phyloP scores from a whole-genome alignment of 352 stramenopile species.

The Globisporangium nodosum region DNA sequence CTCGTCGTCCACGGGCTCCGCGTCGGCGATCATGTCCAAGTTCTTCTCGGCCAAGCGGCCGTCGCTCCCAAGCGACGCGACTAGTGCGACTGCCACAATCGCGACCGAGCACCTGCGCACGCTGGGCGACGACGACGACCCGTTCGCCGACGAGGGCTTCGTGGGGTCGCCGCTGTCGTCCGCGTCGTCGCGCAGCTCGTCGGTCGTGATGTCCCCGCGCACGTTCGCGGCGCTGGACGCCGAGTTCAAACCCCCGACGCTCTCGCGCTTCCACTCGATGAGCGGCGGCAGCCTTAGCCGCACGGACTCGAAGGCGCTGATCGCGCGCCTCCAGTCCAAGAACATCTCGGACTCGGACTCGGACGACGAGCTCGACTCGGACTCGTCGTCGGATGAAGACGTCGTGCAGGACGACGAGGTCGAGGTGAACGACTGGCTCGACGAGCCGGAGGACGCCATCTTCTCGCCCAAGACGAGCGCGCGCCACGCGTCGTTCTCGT shows the following conservation, averaged over 20 bases:
- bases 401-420: slow-evolving; percentile 42
- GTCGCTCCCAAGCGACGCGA: slow-evolving; percentile 5
- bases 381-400: slow-evolving; percentile 26
- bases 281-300: slow-evolving; percentile 5
- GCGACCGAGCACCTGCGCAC: background rate
- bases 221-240: slow-evolving; percentile 17
- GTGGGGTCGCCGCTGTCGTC: slow-evolving; percentile 12
- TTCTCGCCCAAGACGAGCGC: slow-evolving; percentile 36
- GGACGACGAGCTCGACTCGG: slow-evolving; percentile 25
- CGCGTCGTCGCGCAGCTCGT: slow-evolving; percentile 14
- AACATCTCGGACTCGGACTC: slow-evolving; percentile 31
- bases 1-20: slow-evolving; percentile 3
- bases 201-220: slow-evolving; percentile 16
- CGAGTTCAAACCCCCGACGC: slow-evolving; percentile 17
- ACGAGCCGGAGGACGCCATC: slow-evolving; percentile 59
- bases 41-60: slow-evolving; percentile 15
- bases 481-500: slow-evolving; percentile 49
- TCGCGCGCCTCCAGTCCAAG: slow-evolving; percentile 13
- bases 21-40: slow-evolving; percentile 14
- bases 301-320: slow-evolving; percentile 17
- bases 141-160: slow-evolving; percentile 11
- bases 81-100: background rate
- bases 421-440: slow-evolving; percentile 70
- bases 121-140: slow-evolving; percentile 7
- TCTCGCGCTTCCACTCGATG: slow-evolving; percentile 14